Percentiles rank a stretch among this genome's conserved stretches.
phyloP scores from a whole-genome alignment of 2,329 filamentous ascomycete genomes.

The Cordyceps sp. region DNA sequence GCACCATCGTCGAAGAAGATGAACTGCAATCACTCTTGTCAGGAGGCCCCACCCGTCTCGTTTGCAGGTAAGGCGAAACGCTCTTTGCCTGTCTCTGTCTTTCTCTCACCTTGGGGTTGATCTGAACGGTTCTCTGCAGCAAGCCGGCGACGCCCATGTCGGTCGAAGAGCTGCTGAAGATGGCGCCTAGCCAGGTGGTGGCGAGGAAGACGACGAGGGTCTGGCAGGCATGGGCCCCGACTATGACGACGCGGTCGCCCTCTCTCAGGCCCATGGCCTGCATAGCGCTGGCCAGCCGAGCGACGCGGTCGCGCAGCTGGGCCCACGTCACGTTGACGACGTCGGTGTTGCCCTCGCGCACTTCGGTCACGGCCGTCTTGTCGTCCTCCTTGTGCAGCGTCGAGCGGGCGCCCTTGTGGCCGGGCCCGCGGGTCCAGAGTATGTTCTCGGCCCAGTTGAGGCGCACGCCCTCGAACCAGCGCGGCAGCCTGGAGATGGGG shows the following conservation, averaged over 20 bases:
- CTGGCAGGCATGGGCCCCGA: constrained; percentile 59
- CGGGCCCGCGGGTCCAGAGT: constrained; percentile 38
- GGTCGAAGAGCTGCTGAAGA: constrained; percentile 64
- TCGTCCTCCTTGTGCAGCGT: constrained; percentile 51
- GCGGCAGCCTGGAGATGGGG: constrained; percentile 54
- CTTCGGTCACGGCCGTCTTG: constrained; percentile 55
- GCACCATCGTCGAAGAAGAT: constrained; percentile 74
- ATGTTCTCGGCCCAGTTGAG: constrained; percentile 73
- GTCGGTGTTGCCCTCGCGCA: constrained; percentile 47
- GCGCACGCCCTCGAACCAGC: constrained; percentile 60
- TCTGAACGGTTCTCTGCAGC: constrained; percentile 56
- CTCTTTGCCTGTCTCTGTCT: too few relatives aligned
- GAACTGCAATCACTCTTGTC: too few relatives aligned
- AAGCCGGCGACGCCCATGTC: constrained; percentile 74
- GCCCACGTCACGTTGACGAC: constrained; percentile 47
- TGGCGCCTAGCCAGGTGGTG: constrained; percentile 49
- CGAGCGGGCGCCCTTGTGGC: constrained; percentile 25
- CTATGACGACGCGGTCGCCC: constrained; percentile 61
- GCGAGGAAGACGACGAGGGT: constrained; percentile 58
- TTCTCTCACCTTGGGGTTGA: constrained; percentile 43
- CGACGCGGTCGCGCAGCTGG: constrained; percentile 44
- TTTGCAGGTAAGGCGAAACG: not conserved
- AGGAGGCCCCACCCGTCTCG: too few relatives aligned
- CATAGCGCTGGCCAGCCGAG: constrained; percentile 47
- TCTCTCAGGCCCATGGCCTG: constrained; percentile 45